Percentiles rank a stretch among this genome's conserved stretches.
Evolutionary conservation across 306 rosid genomes (phyloP).

Genomic region (Boehmeria nivea): DNA sequence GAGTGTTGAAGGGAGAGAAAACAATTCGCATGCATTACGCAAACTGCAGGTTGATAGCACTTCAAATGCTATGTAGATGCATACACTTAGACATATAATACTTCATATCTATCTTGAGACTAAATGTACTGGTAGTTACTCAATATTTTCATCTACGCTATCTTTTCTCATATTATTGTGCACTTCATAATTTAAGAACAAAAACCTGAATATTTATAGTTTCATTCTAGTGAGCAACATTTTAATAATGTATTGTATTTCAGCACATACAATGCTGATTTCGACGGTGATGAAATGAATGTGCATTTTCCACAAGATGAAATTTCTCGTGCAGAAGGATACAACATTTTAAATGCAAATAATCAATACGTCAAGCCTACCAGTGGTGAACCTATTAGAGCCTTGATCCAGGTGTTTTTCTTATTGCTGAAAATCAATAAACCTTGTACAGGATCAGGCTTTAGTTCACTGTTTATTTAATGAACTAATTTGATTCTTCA

Average conservation of each 20-base stretch:
- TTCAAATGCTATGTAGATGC: not conserved
- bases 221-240: slow-evolving; percentile 6
- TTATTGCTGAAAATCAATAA: not conserved
- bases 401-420: slow-evolving; percentile 75
- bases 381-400: slow-evolving; percentile 91
- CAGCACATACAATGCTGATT: slow-evolving; percentile 97
- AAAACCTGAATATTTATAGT: not conserved
- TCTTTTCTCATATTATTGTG: not conserved
- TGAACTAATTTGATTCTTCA: slow-evolving; percentile 20
- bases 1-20: slow-evolving; percentile 90
- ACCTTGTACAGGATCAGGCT: not conserved
- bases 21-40: slow-evolving; percentile 98
- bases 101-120: too few relatives aligned
- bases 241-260: slow-evolving; percentile 6
- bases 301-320: slow-evolving; percentile 99
- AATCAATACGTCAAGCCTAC: slow-evolving; percentile 95
- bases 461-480: not conserved
- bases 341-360: slow-evolving; percentile 90
- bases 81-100: not conserved
- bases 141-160: not conserved
- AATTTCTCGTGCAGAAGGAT: slow-evolving; percentile 93
- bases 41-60: slow-evolving; percentile 33
- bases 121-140: too few relatives aligned
- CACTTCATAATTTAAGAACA: not conserved
- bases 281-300: slow-evolving; percentile 96